A percentile compares a stretch with the other conserved stretches of the same genome.
phyloP scores from a whole-genome alignment of 2,329 filamentous ascomycete genomes.

The Onygenales sp. region DNA sequence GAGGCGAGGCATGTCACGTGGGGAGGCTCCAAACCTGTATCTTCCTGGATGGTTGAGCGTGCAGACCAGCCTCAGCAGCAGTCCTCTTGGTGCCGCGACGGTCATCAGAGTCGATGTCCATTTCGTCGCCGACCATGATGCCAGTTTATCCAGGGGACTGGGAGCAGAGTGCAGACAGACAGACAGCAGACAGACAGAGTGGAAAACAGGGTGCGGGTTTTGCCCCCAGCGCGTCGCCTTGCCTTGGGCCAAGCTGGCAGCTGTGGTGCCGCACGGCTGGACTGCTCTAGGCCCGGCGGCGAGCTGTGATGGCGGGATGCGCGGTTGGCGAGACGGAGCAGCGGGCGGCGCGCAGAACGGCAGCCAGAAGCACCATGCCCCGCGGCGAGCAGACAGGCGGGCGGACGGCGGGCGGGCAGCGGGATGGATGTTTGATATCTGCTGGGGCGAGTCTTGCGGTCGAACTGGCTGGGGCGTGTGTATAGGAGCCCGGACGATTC shows the following conservation, averaged over 20 bases:
- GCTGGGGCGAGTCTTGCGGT: too few species aligned
- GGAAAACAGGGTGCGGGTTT: neutral
- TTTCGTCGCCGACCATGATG: conserved; percentile 21
- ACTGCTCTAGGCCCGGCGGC: neutral
- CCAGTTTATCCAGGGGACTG: neutral
- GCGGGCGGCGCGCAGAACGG: neutral
- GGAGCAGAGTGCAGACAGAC: neutral
- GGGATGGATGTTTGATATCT: too few species aligned
- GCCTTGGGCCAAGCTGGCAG: neutral
- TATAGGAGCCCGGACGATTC: too few species aligned
- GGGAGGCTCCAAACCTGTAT: conserved; percentile 36
- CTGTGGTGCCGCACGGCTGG: neutral
- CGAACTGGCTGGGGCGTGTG: too few species aligned
- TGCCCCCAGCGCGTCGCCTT: neutral
- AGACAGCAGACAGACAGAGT: neutral
- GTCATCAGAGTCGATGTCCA: conserved; percentile 34
- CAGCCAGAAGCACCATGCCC: neutral
- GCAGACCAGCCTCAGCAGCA: conserved; percentile 33
- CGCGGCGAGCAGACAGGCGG: neutral
- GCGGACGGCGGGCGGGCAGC: too few species aligned
- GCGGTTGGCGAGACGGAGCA: neutral
- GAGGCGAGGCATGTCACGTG: neutral
- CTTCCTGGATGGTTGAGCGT: conserved; percentile 36
- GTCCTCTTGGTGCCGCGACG: conserved; percentile 41
- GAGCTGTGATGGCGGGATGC: neutral